A percentile compares a stretch with the other conserved stretches of the same genome.
phyloP scores from a whole-genome alignment of 2,329 filamentous ascomycete species.

The Fusarium secorum region DNA sequence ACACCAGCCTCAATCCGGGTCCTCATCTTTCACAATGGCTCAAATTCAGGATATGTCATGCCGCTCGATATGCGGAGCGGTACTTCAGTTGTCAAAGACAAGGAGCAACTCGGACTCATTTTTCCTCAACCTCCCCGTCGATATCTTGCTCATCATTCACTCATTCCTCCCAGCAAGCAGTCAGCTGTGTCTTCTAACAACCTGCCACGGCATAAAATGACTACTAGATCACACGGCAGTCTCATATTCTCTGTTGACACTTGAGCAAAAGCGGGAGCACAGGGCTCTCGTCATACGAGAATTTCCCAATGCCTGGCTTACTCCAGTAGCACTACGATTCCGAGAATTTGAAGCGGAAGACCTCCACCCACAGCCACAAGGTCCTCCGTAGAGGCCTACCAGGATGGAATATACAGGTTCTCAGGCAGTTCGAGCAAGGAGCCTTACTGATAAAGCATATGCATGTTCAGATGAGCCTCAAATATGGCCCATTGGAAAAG shows the following conservation, averaged over 20 bases:
- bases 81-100: too few relatives aligned
- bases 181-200: not conserved
- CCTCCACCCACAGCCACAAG: not conserved
- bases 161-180: not conserved
- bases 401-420: rapidly evolving
- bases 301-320: not conserved
- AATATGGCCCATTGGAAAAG: not conserved
- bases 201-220: not conserved
- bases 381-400: not conserved
- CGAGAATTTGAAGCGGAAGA: not conserved
- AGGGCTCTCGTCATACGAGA: not conserved
- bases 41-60: not conserved
- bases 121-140: not conserved
- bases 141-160: not conserved
- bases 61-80: too few relatives aligned
- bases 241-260: rapidly evolving
- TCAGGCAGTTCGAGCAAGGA: not conserved
- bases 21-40: not conserved
- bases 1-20: not conserved
- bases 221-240: not conserved
- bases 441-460: not conserved
- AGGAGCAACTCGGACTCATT: not conserved
- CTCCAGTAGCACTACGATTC: not conserved
- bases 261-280: not conserved
- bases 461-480: slow-evolving; percentile 8